A percentile compares a stretch with the other conserved stretches of the same genome.
Evolutionary conservation across 306 rosid species (phyloP).

Genomic region (Styphnolobium japonicum): DNA sequence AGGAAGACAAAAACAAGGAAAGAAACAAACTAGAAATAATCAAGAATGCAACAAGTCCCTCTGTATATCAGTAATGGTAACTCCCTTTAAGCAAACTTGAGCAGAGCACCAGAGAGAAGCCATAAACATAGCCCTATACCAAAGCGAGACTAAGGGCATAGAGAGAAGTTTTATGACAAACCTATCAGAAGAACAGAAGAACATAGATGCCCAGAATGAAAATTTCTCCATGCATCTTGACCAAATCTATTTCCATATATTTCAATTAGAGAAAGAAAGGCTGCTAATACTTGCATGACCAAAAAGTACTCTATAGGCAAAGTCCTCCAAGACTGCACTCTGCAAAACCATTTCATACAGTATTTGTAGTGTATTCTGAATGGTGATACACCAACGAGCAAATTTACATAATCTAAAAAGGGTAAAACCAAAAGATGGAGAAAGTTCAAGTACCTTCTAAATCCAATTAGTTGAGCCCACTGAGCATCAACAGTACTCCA

Average conservation of each 20-base stretch:
- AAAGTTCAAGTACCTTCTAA: conserved; percentile 51
- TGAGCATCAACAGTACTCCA: conserved; percentile 57
- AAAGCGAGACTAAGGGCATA: neutral
- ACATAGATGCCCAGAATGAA: conserved; percentile 52
- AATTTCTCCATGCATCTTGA: conserved; percentile 49
- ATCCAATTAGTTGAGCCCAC: conserved; percentile 82
- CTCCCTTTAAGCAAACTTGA: conserved; percentile 2
- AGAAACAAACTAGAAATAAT: neutral
- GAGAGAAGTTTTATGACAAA: conserved; percentile 35
- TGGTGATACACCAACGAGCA: neutral
- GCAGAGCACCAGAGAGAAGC: neutral
- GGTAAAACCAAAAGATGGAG: neutral
- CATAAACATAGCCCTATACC: conserved; percentile 13
- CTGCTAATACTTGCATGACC: conserved; percentile 56
- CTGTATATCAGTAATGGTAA: neutral
- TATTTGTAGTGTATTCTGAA: neutral
- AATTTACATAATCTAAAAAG: neutral
- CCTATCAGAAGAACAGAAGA: conserved; percentile 41
- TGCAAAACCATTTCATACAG: conserved; percentile 45
- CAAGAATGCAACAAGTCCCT: neutral
- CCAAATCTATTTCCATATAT: conserved; percentile 59
- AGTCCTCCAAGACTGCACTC: conserved; percentile 77
- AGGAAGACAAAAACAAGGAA: neutral
- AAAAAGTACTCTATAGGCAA: conserved; percentile 48
- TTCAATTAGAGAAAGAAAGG: conserved; percentile 65